Percentiles rank a stretch among this genome's conserved stretches.
Evolutionary conservation across 257 asterid species (phyloP).

Genomic region (Ocimum tenuiflorum): DNA sequence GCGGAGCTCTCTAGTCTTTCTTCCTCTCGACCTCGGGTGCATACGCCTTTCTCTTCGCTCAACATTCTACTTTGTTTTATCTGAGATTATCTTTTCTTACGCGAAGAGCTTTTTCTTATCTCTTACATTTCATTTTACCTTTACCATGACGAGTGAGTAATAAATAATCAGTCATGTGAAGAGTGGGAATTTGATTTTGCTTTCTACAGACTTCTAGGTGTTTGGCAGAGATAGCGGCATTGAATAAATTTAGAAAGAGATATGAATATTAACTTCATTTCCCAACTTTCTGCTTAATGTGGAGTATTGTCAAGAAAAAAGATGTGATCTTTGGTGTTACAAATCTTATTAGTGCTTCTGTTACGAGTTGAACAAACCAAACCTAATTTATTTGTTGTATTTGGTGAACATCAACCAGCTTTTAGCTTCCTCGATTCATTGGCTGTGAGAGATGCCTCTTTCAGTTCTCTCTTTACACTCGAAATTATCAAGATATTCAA

Average conservation of each 20-base stretch:
- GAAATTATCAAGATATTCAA: background rate
- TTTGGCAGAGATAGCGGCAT: no score
- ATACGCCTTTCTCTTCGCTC: background rate
- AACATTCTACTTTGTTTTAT: background rate
- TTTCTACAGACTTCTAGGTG: background rate
- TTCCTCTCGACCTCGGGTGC: conserved; percentile 52
- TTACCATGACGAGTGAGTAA: no score
- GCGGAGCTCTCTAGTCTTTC: conserved; percentile 58
- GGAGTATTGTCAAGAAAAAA: background rate
- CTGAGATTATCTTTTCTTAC: background rate
- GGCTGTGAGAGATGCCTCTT: background rate
- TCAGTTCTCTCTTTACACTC: no score
- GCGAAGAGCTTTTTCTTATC: no score
- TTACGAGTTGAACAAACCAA: no score
- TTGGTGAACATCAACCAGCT: background rate
- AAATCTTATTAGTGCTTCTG: no score
- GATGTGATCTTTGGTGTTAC: background rate
- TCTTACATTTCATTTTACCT: no score
- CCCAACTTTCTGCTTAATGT: no score
- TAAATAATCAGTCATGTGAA: no score
- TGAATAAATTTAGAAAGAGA: no score
- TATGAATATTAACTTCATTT: no score
- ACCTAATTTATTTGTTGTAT: background rate
- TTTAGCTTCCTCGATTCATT: background rate
- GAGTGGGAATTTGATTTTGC: background rate